Percentiles rank a stretch among this genome's conserved stretches.
These are phyloP conservation scores for Gossypium australe DNA, from an alignment of 345 rosid genomes.

Conservation along the genomic window DNA sequence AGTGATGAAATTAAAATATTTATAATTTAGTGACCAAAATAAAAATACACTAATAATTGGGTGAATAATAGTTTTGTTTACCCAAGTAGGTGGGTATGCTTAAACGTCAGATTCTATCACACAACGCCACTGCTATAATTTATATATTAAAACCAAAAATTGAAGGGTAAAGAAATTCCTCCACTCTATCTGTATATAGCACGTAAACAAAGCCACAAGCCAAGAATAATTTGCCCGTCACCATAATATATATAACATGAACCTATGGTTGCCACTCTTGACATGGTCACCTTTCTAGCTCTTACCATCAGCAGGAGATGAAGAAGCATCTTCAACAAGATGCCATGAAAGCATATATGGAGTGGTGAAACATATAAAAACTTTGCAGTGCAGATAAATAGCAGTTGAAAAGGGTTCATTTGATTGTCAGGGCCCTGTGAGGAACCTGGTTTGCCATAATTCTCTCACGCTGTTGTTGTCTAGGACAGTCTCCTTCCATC, in stretches of 20 bases:
- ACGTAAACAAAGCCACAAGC: background rate
- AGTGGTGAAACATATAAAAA: background rate
- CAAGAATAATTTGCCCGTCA: slow-evolving; percentile 14
- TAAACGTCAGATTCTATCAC: background rate
- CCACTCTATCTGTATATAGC: background rate
- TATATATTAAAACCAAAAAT: background rate
- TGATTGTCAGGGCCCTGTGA: slow-evolving; percentile 23
- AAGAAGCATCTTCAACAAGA: background rate
- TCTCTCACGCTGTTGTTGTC: slow-evolving; percentile 14
- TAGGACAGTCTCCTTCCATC: slow-evolving; percentile 13
- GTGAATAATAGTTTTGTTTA: too few species aligned
- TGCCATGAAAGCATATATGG: background rate
- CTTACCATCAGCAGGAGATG: background rate
- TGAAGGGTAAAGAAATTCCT: background rate
- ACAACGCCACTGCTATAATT: background rate
- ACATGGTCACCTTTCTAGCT: background rate
- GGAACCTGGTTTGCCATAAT: slow-evolving; percentile 2
- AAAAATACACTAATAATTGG: too few species aligned
- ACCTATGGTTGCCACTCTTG: background rate
- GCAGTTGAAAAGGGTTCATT: slow-evolving; percentile 5
- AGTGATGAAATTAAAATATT: too few species aligned
- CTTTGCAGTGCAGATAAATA: background rate
- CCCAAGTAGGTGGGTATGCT: background rate
- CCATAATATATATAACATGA: background rate
- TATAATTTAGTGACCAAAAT: too few species aligned